A percentile compares a stretch with the other conserved stretches of the same genome.
Evolutionary conservation across 306 rosid species (phyloP).

Genomic region (Castanospermum australe): DNA sequence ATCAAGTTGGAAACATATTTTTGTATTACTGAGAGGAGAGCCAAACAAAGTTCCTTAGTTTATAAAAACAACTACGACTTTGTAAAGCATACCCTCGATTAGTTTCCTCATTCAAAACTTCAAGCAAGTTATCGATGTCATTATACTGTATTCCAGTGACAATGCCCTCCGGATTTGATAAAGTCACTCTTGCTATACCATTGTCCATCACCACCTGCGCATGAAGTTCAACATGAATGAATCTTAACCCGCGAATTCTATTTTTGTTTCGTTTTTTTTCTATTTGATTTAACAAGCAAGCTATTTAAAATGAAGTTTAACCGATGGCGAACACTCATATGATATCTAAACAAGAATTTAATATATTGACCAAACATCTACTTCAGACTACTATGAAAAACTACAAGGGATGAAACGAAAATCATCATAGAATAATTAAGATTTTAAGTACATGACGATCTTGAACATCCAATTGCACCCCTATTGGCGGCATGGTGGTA

Average conservation of each 20-base stretch:
- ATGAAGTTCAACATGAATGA: constrained; percentile 10
- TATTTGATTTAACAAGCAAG: background rate
- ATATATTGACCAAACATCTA: background rate
- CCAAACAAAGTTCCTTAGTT: background rate
- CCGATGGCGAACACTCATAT: background rate
- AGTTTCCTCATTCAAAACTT: constrained; percentile 70
- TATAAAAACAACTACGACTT: background rate
- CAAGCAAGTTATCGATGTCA: constrained; percentile 80
- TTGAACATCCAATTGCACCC: constrained; percentile 48
- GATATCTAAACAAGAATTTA: background rate
- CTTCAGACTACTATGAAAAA: background rate
- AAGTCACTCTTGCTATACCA: constrained; percentile 76
- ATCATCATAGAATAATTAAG: background rate
- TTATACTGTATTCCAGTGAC: constrained; percentile 76
- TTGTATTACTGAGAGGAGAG: background rate
- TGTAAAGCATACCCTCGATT: constrained; percentile 45
- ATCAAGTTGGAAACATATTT: constrained; percentile 1
- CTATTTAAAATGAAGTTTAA: background rate
- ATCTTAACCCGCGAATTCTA: too few relatives aligned
- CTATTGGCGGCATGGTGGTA: constrained; percentile 34
- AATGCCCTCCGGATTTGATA: constrained; percentile 85
- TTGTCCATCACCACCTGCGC: constrained; percentile 85
- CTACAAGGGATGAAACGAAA: background rate
- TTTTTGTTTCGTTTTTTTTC: background rate
- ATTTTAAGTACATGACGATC: constrained; percentile 46